Evolutionary conservation across 73 alveolate species (phyloP), one percentile per base, ranked within the genome.

Genomic region (Paramecium octaurelia): DNA sequence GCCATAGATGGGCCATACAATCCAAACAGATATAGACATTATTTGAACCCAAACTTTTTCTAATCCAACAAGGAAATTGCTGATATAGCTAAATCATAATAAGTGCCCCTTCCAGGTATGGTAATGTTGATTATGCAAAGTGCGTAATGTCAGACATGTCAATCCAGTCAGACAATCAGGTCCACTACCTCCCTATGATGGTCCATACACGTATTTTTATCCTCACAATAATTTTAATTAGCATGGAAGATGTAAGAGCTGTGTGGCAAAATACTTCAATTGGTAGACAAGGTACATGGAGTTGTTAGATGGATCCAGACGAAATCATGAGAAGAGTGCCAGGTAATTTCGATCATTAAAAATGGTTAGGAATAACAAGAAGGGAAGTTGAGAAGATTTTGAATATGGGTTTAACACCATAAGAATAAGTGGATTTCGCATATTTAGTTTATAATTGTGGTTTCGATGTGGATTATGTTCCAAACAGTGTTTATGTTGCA

Each of bases 271-370:
- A 90, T 70, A 92, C 93, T 92, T 90, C 93, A 43, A 93, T 94
- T 42, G 97, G 97, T 54, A 92, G 96, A 93, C 95, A 97, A 86
- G 96, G 94, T 93, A 68, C 92, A 42, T 93, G 96, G 36, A 92
- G 96, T 84, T 59, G 92, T 70, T 54, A 87, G 35, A 95, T 96
- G 70, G 98, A 97, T 87, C 95, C 98, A 57, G 99, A 97, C 44
- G 99, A 97, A 88, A 69, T 97, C 70, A 94, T 95, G 99, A 92
- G 99, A 93, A 96, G 99, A 87, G 99, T 95, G 29, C 99, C 99
- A 86, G 99, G 94, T 89, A 80, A 2, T 18, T 16, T 48, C 6
- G 21, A n/a, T 16, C 14, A 18, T 18, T 18, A 54, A 18, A 54
- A 54, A n/a, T 54, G 31, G 14, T 18, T 54, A 80, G 91, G 99